Percentiles rank a stretch among this genome's conserved stretches.
These are phyloP conservation scores for Colletotrichum sidae DNA, from an alignment of 2,329 filamentous ascomycete species.

Conservation along the genomic window DNA sequence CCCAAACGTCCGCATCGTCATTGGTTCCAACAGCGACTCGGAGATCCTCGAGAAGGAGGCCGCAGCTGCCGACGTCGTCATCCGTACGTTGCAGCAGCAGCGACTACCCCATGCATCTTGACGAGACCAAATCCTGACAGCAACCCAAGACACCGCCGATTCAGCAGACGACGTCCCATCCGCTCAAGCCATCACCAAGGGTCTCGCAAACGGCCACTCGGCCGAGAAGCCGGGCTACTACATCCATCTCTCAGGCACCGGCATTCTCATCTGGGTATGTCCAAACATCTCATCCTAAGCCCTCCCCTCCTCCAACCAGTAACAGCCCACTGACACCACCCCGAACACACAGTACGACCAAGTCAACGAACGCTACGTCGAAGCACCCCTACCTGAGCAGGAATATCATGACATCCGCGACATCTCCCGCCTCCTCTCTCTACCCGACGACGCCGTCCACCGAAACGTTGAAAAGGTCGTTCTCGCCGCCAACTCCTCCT, in stretches of 20 bases:
- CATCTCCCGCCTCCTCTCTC: conserved; percentile 63
- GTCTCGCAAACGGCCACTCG: conserved; percentile 56
- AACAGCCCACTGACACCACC: too few relatives aligned
- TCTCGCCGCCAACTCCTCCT: conserved; percentile 51
- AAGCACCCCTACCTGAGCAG: conserved; percentile 56
- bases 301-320: not conserved
- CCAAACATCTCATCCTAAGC: not conserved
- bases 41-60: conserved; percentile 63
- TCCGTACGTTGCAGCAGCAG: conserved; percentile 53
- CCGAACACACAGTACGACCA: conserved; percentile 49
- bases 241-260: conserved; percentile 63
- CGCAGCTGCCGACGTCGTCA: conserved; percentile 61
- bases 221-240: conserved; percentile 59
- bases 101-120: not conserved
- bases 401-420: conserved; percentile 70
- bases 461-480: conserved; percentile 77
- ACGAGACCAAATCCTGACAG: not conserved
- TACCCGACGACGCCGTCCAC: conserved; percentile 71
- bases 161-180: conserved; percentile 58
- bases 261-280: conserved; percentile 55
- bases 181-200: conserved; percentile 58
- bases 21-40: conserved; percentile 59
- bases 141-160: conserved; percentile 57
- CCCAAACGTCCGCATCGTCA: conserved; percentile 57
- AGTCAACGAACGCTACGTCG: conserved; percentile 54